Evolutionary conservation across 2,329 filamentous ascomycete genomes (phyloP).

Genomic region (Arthrobotrys musiformis): DNA sequence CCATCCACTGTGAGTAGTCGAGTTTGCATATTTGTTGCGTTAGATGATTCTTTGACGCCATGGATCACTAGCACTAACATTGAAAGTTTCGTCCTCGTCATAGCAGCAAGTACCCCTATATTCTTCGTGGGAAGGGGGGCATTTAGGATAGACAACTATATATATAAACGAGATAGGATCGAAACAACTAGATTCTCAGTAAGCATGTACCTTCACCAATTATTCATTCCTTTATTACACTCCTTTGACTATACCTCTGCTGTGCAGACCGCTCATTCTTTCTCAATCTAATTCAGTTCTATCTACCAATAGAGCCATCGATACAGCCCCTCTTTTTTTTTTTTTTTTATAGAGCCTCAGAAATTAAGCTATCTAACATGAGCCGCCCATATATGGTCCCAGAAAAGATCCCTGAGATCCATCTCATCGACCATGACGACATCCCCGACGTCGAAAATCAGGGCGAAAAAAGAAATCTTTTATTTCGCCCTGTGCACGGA

Average conservation of each 20-base stretch:
- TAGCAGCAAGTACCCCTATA: neutral
- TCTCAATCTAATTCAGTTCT: neutral
- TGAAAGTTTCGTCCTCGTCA: neutral
- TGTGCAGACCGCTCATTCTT: slow-evolving; percentile 1
- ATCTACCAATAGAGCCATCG: too few relatives aligned
- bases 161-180: neutral
- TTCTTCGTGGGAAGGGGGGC: neutral
- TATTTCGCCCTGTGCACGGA: slow-evolving; percentile 3
- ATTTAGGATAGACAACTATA: neutral
- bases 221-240: neutral
- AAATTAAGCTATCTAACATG: slow-evolving; percentile 7
- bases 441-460: slow-evolving; percentile 13
- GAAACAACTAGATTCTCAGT: neutral
- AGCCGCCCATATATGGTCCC: neutral
- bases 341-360: neutral
- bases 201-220: neutral
- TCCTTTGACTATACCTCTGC: neutral
- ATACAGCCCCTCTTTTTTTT: neutral
- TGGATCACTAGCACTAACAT: too few relatives aligned
- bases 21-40: too few relatives aligned
- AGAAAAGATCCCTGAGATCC: slow-evolving; percentile 43
- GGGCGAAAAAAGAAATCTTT: slow-evolving; percentile 14
- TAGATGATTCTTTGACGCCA: too few relatives aligned
- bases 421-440: slow-evolving; percentile 19
- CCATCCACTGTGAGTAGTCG: slow-evolving; percentile 11